Percentiles rank a stretch among this genome's conserved stretches.
Conservation (phyloP, 345 rosid species). For the Eucalyptus virginea region DNA sequence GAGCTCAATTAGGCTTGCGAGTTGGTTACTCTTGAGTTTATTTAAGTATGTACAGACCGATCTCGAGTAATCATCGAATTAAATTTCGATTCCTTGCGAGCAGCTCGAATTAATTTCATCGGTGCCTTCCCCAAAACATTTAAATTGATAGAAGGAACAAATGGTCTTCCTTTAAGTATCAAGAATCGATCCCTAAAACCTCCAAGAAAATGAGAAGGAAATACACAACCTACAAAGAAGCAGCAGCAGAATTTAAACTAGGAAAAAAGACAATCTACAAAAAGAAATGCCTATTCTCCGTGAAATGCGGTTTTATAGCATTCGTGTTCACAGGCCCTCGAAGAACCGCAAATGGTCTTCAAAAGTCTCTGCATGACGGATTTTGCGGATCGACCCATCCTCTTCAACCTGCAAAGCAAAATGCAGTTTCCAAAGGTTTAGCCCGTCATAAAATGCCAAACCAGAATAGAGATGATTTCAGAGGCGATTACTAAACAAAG, state of each 20-base stretch:
- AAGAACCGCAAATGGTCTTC: slow-evolving; percentile 78
- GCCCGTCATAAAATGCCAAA: neutral
- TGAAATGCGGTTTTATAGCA: no score
- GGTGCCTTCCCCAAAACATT: neutral
- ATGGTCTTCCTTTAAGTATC: neutral
- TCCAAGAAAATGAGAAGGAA: neutral
- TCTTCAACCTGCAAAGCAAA: slow-evolving; percentile 50
- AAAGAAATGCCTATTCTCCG: neutral
- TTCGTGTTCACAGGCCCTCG: slow-evolving; percentile 41
- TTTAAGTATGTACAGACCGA: neutral
- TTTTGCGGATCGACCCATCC: slow-evolving; percentile 69
- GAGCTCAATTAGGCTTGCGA: neutral
- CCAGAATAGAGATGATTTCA: neutral
- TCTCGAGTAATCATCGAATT: neutral
- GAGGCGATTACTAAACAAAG: neutral
- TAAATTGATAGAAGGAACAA: neutral
- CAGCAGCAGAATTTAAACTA: neutral
- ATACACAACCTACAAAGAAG: neutral
- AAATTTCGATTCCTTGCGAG: neutral
- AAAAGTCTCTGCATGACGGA: slow-evolving; percentile 79
- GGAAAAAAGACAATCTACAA: neutral
- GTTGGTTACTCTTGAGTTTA: neutral
- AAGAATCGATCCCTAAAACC: neutral
- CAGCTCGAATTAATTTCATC: neutral
- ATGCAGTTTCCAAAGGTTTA: neutral